These are phyloP conservation scores for Nephelium lappaceum DNA, from an alignment of 345 rosid species.

Conservation along the genomic window DNA sequence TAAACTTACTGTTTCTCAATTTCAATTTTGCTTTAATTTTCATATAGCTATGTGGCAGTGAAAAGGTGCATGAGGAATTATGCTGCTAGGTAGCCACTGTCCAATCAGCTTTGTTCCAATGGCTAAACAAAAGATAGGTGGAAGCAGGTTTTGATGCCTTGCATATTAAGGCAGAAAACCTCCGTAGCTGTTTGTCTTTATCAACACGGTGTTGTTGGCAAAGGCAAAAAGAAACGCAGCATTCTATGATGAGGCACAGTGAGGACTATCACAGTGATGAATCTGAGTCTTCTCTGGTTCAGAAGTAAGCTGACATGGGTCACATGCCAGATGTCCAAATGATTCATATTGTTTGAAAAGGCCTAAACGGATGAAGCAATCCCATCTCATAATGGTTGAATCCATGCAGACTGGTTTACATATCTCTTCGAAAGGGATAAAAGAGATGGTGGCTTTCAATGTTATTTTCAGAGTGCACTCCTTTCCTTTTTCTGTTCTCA, in stretches of 20 bases:
- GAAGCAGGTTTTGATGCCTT: background rate
- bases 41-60: background rate
- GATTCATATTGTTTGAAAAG: background rate
- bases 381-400: background rate
- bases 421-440: background rate
- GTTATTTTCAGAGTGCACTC: background rate
- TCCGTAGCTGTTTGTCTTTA: background rate
- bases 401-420: background rate
- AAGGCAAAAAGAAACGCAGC: background rate
- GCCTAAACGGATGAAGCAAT: background rate
- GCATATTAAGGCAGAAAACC: background rate
- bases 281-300: background rate
- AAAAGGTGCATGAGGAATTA: background rate
- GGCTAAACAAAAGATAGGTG: background rate
- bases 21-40: background rate
- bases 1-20: background rate
- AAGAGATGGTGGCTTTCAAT: background rate
- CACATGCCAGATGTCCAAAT: background rate
- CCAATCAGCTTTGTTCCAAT: background rate
- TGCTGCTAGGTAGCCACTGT: background rate
- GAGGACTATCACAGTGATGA: background rate
- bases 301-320: background rate
- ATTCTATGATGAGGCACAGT: background rate
- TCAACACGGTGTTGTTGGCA: slow-evolving; percentile 5
- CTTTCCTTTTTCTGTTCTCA: background rate